Percentiles rank a stretch among this genome's conserved stretches.
Conservation (phyloP, 2,329 filamentous ascomycete species). For the Pyricularia pennisetigena region DNA sequence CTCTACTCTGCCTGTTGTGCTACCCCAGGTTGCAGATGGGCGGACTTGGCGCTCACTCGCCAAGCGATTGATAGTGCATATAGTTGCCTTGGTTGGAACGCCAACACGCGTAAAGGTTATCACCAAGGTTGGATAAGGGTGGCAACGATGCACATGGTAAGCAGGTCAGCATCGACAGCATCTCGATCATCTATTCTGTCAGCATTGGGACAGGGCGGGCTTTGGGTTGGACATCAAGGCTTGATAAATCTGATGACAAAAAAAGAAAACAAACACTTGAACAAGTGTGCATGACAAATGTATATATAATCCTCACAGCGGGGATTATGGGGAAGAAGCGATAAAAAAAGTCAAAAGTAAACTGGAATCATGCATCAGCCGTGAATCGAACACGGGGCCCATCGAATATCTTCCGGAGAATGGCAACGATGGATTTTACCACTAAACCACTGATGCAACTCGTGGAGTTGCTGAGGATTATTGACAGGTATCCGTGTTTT, state of each 20-base stretch:
- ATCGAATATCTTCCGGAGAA: background rate
- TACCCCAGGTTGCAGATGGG: background rate
- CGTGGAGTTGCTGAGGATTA: background rate
- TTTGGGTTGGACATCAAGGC: too few species aligned
- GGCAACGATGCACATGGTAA: background rate
- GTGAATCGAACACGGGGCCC: constrained; percentile 7
- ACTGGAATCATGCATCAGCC: background rate
- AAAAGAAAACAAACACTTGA: too few species aligned
- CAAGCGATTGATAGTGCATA: background rate
- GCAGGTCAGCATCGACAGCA: background rate
- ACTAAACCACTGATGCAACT: background rate
- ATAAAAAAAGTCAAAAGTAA: background rate
- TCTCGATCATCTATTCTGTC: background rate
- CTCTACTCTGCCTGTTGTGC: background rate
- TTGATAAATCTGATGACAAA: too few species aligned
- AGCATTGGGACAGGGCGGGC: background rate
- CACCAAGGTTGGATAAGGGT: background rate
- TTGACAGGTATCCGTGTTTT: accelerated
- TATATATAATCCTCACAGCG: too few species aligned
- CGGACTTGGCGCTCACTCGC: background rate
- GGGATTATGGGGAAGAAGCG: background rate
- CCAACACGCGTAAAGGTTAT: background rate
- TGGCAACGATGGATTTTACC: background rate
- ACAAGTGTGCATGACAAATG: too few species aligned
- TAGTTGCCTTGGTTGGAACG: background rate